Conservation (phyloP, 164 flowering plant species). For the Taxillus chinensis region DNA sequence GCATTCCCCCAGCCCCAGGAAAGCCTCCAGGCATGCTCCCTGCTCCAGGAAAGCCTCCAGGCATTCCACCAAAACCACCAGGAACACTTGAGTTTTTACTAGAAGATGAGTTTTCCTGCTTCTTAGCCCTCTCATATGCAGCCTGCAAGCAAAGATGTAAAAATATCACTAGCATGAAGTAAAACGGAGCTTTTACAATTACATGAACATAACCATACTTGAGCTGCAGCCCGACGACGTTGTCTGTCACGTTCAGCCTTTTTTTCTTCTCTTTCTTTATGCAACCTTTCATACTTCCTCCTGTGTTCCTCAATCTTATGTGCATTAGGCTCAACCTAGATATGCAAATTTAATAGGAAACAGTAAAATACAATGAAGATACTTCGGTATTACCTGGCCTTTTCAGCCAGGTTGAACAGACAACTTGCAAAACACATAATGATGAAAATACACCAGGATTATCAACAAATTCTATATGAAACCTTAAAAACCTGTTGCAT, state of each 20-base stretch:
- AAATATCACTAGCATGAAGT: not conserved
- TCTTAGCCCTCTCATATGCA: slow-evolving; percentile 91
- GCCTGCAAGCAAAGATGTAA: slow-evolving; percentile 38
- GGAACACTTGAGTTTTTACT: slow-evolving; percentile 39
- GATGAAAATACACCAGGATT: no score
- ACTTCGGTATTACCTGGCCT: not conserved
- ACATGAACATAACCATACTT: slow-evolving; percentile 29
- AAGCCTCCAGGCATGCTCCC: slow-evolving; percentile 60
- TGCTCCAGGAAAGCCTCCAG: slow-evolving; percentile 69
- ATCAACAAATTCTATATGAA: no score
- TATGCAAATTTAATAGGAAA: not conserved
- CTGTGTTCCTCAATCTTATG: slow-evolving; percentile 91
- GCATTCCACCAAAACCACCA: slow-evolving; percentile 22
- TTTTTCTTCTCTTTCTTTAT: slow-evolving; percentile 63
- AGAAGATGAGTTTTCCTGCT: slow-evolving; percentile 70
- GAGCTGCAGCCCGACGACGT: slow-evolving; percentile 80
- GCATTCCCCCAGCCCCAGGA: slow-evolving; percentile 59
- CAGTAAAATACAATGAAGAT: not conserved
- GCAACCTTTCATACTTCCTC: slow-evolving; percentile 75
- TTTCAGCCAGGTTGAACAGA: no score
- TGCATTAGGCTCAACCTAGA: slow-evolving; percentile 90
- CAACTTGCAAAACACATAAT: no score
- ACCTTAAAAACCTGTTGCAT: no score
- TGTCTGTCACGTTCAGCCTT: slow-evolving; percentile 63
- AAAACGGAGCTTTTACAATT: not conserved